phyloP scores from a whole-genome alignment of 768 basidiomycete species.

The Phanerochaete sordida region DNA sequence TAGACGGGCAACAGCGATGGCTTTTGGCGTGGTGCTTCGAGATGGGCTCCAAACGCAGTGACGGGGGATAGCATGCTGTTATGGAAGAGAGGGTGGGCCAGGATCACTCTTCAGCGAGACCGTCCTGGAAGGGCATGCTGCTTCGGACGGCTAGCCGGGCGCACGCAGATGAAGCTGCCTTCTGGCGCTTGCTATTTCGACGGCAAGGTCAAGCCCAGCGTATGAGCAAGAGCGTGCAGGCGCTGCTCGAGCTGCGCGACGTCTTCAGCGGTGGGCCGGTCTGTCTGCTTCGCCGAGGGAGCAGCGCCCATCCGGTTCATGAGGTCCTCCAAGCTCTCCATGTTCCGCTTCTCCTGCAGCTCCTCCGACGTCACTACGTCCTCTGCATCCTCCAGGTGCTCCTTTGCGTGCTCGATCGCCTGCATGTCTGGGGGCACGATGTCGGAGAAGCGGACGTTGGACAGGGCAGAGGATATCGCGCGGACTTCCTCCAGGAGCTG shows the following conservation, averaged over 20 bases:
- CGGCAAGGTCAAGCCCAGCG: constrained; percentile 13
- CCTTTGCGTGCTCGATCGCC: constrained; percentile 71
- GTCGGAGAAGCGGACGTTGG: constrained; percentile 61
- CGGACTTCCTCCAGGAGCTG: constrained; percentile 42
- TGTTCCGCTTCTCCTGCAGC: constrained; percentile 40
- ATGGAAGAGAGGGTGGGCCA: too few relatives aligned
- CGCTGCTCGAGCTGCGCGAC: constrained; percentile 17
- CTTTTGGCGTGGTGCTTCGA: too few relatives aligned
- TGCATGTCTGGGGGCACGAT: constrained; percentile 74
- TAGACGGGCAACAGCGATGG: too few relatives aligned
- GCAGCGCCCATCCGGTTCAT: constrained; percentile 37
- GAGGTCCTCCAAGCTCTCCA: constrained; percentile 58
- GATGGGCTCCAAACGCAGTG: too few relatives aligned
- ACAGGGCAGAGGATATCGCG: constrained; percentile 53
- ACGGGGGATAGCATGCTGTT: too few relatives aligned
- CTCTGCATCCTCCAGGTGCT: constrained; percentile 42
- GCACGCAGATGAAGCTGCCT: background rate
- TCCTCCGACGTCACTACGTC: constrained; percentile 31
- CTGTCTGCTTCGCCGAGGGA: background rate
- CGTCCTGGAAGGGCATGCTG: too few relatives aligned
- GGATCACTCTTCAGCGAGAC: too few relatives aligned
- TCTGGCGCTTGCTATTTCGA: background rate
- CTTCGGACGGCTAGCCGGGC: too few relatives aligned
- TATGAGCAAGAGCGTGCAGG: constrained; percentile 11
- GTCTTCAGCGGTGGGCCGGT: constrained; percentile 20